Base-by-base conservation (phyloP, 352 stramenopile genomes). In the Globisporangium recalcitrans region DNA sequence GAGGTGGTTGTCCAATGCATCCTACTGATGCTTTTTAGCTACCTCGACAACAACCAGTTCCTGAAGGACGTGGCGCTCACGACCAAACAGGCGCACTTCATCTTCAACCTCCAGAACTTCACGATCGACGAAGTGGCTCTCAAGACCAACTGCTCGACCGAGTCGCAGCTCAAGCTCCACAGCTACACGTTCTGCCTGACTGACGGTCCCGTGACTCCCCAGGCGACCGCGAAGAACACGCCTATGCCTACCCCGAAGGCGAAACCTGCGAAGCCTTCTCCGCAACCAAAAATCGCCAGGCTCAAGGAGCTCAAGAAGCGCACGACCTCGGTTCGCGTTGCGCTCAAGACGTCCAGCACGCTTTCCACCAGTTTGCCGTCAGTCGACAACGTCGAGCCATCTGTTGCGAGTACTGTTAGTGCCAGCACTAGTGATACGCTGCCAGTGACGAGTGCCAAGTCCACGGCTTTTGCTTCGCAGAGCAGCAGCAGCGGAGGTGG, bases 61-160 rank as follows among this genome's bases (percentile, higher is more conserved):
- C 21, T 58, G n/a, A 16, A 21, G 19, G 27, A 58, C 31, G 26
- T 58, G 1, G 40, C 52, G 52, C 27, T 58, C 29, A 26, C 52
- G 29, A 58, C 26, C n/a, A 36, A 58, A 10, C 52, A 58, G 22
- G 52, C 52, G 29, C 31, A 27, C 2, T 58, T 58, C 52, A 29
- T 58, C 52, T 58, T 46, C 31, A 58, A 58, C 19, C 52, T 58
- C 5, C 9, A 58, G 29, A 46, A 46, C 29, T 58, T 58, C 52
- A 31, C 52, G 29, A 58, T 58, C 21, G 52, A 58, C 9, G 19
- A n/a, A 1, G 34, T 4, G 19, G 27, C 29, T 27, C 31, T 58
- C 9, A 34, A 44, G n/a, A 58, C 52, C 13, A 16, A 46, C n/a
- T 58, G 52, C 31, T 34, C 29, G n/a, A 32, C 27, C 13, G 52